Conservation (phyloP, 73 alveolate genomes). For the Tetrahymena borealis region DNA sequence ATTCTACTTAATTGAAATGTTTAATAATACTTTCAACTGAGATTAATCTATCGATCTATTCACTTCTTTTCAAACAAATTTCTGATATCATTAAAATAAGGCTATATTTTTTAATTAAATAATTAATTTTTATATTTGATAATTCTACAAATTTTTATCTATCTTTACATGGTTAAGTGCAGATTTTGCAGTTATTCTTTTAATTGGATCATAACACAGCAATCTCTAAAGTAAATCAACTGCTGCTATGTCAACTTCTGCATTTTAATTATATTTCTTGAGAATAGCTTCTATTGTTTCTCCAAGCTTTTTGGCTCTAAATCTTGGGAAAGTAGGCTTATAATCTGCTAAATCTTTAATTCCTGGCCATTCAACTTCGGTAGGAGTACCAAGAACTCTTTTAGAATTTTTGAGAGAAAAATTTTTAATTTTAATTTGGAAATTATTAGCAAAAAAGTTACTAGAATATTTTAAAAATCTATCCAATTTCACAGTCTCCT, state of each 20-base stretch:
- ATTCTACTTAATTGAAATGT: neutral
- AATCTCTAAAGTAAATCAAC: neutral
- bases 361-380: conserved; percentile 10
- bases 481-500: conserved; percentile 86
- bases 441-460: too few species aligned
- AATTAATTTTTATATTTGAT: neutral
- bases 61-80: neutral
- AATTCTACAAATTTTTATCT: neutral
- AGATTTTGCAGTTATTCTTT: neutral
- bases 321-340: conserved; percentile 11
- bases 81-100: neutral
- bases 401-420: too few species aligned
- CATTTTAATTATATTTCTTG: neutral
- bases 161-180: neutral
- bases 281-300: neutral
- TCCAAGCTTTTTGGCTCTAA: neutral
- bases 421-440: too few species aligned
- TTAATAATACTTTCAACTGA: too few species aligned
- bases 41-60: neutral
- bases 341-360: conserved; percentile 3
- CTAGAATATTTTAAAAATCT: conserved; percentile 71
- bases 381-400: conserved; percentile 28
- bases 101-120: neutral
- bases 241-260: neutral
- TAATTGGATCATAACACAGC: neutral